phyloP scores from a whole-genome alignment of 257 asterid species.

The Ligustrum vulgare region DNA sequence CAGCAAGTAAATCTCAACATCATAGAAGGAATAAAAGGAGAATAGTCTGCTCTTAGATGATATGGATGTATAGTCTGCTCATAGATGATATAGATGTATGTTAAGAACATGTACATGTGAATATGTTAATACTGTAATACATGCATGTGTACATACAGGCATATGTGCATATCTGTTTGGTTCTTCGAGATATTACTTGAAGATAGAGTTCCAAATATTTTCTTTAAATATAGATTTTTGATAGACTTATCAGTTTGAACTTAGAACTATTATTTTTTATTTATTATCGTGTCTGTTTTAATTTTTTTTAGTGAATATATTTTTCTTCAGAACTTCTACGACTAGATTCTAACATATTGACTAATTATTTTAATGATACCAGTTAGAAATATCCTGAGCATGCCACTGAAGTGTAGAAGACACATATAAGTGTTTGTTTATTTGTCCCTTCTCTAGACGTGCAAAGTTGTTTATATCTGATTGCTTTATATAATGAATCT shows the following conservation, averaged over 20 bases:
- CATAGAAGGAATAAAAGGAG: neutral
- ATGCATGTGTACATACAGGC: neutral
- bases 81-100: neutral
- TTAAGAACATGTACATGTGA: neutral
- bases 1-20: neutral
- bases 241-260: neutral
- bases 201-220: neutral
- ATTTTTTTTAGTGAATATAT: neutral
- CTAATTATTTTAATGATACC: neutral
- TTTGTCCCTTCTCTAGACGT: neutral
- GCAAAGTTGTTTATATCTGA: neutral
- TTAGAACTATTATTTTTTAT: neutral
- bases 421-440: neutral
- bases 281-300: neutral
- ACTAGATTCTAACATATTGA: neutral
- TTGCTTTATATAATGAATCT: neutral
- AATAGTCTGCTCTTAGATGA: conserved; percentile 6
- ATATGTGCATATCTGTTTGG: neutral
- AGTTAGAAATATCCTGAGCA: neutral
- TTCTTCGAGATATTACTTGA: neutral
- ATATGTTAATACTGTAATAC: neutral
- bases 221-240: neutral
- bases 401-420: neutral
- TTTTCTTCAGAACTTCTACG: neutral
- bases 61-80: too few species aligned